phyloP scores from a whole-genome alignment of 495 filamentous ascomycete genomes.

The Geoglossum glabrum region DNA sequence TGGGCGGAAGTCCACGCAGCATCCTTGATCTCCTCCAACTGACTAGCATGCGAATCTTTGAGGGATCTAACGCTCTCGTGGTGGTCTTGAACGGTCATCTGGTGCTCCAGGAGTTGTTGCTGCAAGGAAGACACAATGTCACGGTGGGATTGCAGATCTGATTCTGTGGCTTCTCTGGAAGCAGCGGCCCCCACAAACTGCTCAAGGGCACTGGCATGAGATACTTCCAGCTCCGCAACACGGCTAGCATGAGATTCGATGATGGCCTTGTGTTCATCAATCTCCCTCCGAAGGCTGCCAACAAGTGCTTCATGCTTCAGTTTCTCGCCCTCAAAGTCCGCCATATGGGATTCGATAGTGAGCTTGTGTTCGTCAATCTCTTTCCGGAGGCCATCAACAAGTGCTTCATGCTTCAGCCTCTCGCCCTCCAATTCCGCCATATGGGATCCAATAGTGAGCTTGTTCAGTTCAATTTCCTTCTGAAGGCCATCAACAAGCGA shows the following conservation, averaged over 20 bases:
- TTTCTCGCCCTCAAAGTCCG: conserved; percentile 29
- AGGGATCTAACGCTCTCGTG: conserved; percentile 31
- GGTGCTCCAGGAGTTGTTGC: conserved; percentile 35
- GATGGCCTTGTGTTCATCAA: conserved; percentile 58
- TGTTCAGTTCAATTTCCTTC: conserved; percentile 19
- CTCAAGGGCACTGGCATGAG: conserved; percentile 34
- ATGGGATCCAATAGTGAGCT: conserved; percentile 13
- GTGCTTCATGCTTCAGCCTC: background rate
- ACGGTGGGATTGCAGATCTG: conserved; percentile 29
- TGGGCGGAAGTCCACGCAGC: conserved; percentile 22
- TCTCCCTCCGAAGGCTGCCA: conserved; percentile 44
- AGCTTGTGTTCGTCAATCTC: conserved; percentile 19
- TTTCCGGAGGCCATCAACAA: conserved; percentile 19
- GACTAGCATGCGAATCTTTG: conserved; percentile 31
- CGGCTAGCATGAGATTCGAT: conserved; percentile 40
- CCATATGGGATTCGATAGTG: conserved; percentile 8
- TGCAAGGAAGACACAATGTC: conserved; percentile 35
- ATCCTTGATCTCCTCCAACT: conserved; percentile 28
- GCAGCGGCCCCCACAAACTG: conserved; percentile 14
- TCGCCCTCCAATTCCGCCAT: background rate
- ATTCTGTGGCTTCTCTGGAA: conserved; percentile 13
- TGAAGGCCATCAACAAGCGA: conserved; percentile 34
- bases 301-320: conserved; percentile 44
- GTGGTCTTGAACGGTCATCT: conserved; percentile 31
- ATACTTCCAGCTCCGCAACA: conserved; percentile 44